A percentile compares a stretch with the other conserved stretches of the same genome.
Conservation (phyloP, 495 filamentous ascomycete species). For the Penicillium canariense region DNA sequence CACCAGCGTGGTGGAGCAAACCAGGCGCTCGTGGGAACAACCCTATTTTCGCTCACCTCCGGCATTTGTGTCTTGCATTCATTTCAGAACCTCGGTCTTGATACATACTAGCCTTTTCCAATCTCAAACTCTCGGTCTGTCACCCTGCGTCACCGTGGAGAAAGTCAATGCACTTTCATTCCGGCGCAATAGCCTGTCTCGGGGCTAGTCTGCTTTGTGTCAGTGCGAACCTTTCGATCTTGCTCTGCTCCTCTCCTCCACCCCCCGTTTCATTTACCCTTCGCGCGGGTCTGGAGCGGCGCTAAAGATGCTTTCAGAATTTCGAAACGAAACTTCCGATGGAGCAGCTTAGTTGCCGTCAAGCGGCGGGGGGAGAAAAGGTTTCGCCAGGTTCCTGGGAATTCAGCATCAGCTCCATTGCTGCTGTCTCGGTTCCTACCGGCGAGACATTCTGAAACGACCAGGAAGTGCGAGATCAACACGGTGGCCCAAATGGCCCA, state of each 20-base stretch:
- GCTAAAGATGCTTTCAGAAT: background rate
- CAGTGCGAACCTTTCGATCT: conserved; percentile 1
- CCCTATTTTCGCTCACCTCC: background rate
- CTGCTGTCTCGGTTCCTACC: background rate
- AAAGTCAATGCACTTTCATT: conserved; percentile 15
- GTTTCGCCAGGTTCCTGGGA: background rate
- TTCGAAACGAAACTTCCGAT: background rate
- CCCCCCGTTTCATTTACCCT: background rate
- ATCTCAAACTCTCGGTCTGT: too few relatives aligned
- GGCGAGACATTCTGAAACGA: conserved; percentile 17
- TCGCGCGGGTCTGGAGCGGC: background rate
- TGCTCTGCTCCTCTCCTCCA: background rate
- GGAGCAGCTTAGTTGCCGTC: background rate
- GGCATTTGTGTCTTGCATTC: background rate
- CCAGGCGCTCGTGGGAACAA: background rate
- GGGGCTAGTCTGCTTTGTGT: conserved; percentile 3
- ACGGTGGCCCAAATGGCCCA: background rate
- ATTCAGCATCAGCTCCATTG: background rate
- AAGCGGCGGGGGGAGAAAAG: background rate
- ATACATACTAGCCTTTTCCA: too few relatives aligned
- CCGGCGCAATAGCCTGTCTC: conserved; percentile 20
- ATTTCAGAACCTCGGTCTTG: too few relatives aligned
- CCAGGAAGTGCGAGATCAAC: conserved; percentile 1
- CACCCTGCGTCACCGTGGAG: conserved; percentile 5
- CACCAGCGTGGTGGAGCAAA: conserved; percentile 4